Percentiles rank a stretch among this genome's conserved stretches.
These are phyloP conservation scores for Coemansia sp. DNA, from an alignment of 192 early-diverging fungal species.

Conservation along the genomic window DNA sequence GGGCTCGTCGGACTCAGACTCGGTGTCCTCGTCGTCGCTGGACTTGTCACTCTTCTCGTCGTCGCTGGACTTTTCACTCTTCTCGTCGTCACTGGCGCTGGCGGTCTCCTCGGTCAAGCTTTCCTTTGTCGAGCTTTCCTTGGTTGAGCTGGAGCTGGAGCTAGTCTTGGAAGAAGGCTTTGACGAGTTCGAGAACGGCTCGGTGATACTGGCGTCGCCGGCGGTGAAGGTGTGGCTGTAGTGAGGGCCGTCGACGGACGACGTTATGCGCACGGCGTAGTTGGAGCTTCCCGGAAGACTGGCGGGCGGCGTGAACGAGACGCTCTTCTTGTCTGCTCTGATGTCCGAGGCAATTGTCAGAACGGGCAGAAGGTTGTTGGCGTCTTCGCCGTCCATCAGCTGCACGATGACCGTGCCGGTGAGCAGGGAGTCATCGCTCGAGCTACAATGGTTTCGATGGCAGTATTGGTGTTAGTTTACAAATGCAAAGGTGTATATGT, in stretches of 20 bases:
- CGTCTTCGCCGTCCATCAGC: conserved; percentile 51
- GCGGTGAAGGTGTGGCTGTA: conserved; percentile 53
- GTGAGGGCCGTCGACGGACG: conserved; percentile 37
- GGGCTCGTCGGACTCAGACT: conserved; percentile 2
- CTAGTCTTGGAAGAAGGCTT: not conserved
- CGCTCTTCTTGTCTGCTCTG: conserved; percentile 18
- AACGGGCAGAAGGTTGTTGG: conserved; percentile 41
- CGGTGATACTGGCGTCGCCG: conserved; percentile 19
- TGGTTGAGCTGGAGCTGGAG: conserved; percentile 1
- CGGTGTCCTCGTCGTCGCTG: conserved; percentile 6
- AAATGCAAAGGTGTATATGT: not conserved
- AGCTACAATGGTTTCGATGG: conserved; percentile 21
- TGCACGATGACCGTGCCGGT: conserved; percentile 43
- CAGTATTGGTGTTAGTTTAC: not conserved
- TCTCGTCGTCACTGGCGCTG: conserved; percentile 1
- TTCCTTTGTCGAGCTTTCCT: not conserved
- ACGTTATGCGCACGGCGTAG: conserved; percentile 47
- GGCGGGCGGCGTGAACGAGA: conserved; percentile 27
- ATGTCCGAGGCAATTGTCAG: conserved; percentile 25
- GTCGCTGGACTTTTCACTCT: conserved; percentile 3
- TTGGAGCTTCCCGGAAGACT: conserved; percentile 22
- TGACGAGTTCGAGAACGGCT: conserved; percentile 1
- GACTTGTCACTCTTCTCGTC: conserved; percentile 6
- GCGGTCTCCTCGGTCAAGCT: not conserved
- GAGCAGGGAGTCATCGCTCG: conserved; percentile 28